These are phyloP conservation scores for Penicillium occitanis DNA, from an alignment of 2,329 filamentous ascomycete species.

Conservation along the genomic window DNA sequence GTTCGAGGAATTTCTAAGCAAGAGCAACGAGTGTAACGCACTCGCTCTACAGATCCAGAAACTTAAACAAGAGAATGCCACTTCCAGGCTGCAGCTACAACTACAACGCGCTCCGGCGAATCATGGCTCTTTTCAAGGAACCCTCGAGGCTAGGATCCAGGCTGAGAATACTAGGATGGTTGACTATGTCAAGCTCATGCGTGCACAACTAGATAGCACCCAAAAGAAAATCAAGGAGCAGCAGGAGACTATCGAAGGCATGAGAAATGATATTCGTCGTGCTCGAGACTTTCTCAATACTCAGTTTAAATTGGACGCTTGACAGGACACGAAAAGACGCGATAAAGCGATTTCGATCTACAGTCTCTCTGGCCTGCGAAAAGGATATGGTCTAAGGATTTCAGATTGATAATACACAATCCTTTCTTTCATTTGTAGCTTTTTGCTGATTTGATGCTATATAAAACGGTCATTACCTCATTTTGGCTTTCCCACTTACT, in stretches of 20 bases:
- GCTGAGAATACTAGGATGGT: background rate
- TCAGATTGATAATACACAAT: background rate
- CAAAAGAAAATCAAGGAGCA: background rate
- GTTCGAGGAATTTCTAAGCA: background rate
- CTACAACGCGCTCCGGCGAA: background rate
- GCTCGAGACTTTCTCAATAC: background rate
- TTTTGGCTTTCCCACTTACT: no score
- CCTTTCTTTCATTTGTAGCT: no score
- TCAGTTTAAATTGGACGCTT: background rate
- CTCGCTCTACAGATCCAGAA: background rate
- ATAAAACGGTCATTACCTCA: no score
- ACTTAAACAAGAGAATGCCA: background rate
- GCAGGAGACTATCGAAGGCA: background rate
- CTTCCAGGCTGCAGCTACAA: background rate
- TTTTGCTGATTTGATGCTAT: no score
- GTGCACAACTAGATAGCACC: background rate
- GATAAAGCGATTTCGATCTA: no score
- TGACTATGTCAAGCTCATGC: background rate
- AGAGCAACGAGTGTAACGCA: background rate
- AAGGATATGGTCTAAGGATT: background rate
- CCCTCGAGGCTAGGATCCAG: background rate
- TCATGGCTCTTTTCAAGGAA: background rate
- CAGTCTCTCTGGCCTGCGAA: background rate
- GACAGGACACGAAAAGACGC: background rate
- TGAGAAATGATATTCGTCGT: background rate